phyloP scores from a whole-genome alignment of 106 monocot genomes.

The Agapanthus africanus region DNA sequence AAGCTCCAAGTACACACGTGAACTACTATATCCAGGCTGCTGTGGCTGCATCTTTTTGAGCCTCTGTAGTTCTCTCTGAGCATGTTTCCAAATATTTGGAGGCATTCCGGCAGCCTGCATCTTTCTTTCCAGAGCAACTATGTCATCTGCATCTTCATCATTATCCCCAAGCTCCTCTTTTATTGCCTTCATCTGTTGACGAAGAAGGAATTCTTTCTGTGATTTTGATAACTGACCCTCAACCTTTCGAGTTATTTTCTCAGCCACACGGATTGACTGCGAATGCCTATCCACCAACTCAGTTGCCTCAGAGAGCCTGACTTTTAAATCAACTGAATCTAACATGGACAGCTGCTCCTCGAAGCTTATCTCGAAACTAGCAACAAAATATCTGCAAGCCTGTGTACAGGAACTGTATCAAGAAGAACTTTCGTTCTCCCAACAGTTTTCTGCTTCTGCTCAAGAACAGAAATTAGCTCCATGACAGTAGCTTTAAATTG shows the following conservation, averaged over 20 bases:
- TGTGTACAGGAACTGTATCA: slow-evolving; percentile 94
- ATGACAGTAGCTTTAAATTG: slow-evolving; percentile 97
- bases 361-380: slow-evolving; percentile 97
- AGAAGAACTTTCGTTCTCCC: slow-evolving; percentile 98
- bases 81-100: slow-evolving; percentile 95
- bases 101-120: slow-evolving; percentile 97
- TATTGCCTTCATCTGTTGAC: slow-evolving; percentile 99
- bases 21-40: slow-evolving; percentile 98
- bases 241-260: slow-evolving; percentile 97
- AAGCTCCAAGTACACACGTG: slow-evolving; percentile 81
- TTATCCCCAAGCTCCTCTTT: slow-evolving; percentile 98
- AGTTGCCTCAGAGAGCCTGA: slow-evolving; percentile 78
- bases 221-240: slow-evolving; percentile 98
- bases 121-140: slow-evolving; percentile 87
- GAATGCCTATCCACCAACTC: slow-evolving; percentile 87
- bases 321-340: slow-evolving; percentile 90
- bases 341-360: slow-evolving; percentile 97
- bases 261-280: slow-evolving; percentile 99
- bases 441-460: slow-evolving; percentile 98
- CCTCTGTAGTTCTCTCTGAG: slow-evolving; percentile 83
- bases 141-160: slow-evolving; percentile 97
- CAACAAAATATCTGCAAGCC: slow-evolving; percentile 96
- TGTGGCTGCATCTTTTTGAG: slow-evolving; percentile 97
- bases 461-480: slow-evolving; percentile 97
- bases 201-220: slow-evolving; percentile 94